These are phyloP conservation scores for Cyclotella baltica DNA, from an alignment of 108 stramenopile species.

Conservation along the genomic window DNA sequence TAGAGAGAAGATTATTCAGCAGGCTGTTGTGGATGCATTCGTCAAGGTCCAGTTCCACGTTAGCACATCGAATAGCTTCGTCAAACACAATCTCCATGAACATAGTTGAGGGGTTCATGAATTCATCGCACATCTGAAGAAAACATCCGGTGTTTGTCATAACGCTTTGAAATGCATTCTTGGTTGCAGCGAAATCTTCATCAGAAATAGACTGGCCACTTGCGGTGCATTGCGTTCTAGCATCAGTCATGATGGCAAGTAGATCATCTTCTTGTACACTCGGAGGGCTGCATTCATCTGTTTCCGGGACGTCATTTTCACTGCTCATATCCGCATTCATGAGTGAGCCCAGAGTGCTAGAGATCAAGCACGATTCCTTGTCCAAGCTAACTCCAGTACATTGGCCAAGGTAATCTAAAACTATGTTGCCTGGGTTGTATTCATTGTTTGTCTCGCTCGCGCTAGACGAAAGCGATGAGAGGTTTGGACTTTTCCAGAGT, in stretches of 20 bases:
- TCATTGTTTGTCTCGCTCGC: not conserved
- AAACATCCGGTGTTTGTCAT: conserved; percentile 12
- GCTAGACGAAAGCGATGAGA: not conserved
- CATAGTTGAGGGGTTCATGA: not conserved
- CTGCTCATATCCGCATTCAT: conserved; percentile 2
- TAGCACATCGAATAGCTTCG: conserved; percentile 24
- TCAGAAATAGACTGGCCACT: conserved; percentile 15
- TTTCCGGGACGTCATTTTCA: not conserved
- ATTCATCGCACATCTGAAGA: not conserved
- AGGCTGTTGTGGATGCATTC: conserved; percentile 25
- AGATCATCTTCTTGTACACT: conserved; percentile 19
- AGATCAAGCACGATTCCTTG: conserved; percentile 30
- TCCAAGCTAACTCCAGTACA: conserved; percentile 31
- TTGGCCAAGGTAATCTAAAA: conserved; percentile 19
- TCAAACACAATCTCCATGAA: conserved; percentile 23
- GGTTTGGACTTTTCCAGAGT: conserved; percentile 2
- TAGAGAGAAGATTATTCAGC: not conserved
- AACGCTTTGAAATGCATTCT: conserved; percentile 9
- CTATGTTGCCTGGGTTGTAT: conserved; percentile 10
- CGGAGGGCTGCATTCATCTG: conserved; percentile 14
- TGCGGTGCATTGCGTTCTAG: conserved; percentile 10
- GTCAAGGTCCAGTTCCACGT: conserved; percentile 28
- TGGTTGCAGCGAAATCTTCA: conserved; percentile 17
- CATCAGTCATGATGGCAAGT: conserved; percentile 3
- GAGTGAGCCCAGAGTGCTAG: conserved; percentile 16